Percentiles rank a stretch among this genome's conserved stretches.
Evolutionary conservation across 225 moss, liverwort and hornwort species (phyloP).

Genomic region (Rhytidiadelphus loreus): DNA sequence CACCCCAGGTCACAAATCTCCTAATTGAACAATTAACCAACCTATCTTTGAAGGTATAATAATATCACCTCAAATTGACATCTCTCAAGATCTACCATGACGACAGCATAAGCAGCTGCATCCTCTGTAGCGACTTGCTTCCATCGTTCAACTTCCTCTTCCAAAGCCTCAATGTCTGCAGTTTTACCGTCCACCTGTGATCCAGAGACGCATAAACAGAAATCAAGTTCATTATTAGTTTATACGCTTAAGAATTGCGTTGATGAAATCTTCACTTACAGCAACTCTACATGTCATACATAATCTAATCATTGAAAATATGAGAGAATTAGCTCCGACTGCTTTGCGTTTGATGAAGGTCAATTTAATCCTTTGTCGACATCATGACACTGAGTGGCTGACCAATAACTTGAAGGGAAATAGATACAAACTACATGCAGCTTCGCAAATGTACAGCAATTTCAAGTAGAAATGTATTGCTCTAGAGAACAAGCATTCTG

Average conservation of each 20-base stretch:
- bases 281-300: neutral
- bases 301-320: neutral
- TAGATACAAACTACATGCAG: neutral
- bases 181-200: slow-evolving; percentile 47
- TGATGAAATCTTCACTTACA: neutral
- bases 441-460: neutral
- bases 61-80: slow-evolving; percentile 60
- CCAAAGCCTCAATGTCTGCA: slow-evolving; percentile 58
- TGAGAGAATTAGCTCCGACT: neutral
- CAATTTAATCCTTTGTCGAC: neutral
- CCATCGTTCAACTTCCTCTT: slow-evolving; percentile 85
- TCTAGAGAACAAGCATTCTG: neutral
- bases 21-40: neutral
- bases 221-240: neutral
- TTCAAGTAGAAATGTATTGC: neutral
- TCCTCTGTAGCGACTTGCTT: slow-evolving; percentile 72
- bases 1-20: neutral
- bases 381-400: neutral
- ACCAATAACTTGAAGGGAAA: neutral
- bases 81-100: slow-evolving; percentile 64
- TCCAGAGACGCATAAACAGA: neutral
- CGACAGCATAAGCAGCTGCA: slow-evolving; percentile 68
- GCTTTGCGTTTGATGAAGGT: neutral
- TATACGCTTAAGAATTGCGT: neutral
- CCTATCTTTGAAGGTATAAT: neutral